Conservation (phyloP, 176 grass and related monocot genomes). For the Musa acuminata region DNA sequence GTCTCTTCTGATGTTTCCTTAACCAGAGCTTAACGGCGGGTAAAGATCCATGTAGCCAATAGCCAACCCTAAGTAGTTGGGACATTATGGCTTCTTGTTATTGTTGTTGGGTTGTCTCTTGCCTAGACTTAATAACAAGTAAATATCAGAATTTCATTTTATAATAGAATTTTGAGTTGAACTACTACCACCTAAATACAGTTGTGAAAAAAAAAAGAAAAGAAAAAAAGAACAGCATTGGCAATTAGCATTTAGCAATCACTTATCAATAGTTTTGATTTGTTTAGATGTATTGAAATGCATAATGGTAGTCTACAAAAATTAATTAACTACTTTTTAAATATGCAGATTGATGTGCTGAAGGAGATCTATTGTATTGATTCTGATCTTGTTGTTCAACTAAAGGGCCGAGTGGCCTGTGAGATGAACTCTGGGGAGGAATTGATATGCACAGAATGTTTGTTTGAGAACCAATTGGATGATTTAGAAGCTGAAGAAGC, state of each 20-base stretch:
- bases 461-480: constrained; percentile 96
- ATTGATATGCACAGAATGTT: constrained; percentile 80
- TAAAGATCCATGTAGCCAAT: too few relatives aligned
- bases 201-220: not conserved
- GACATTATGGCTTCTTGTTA: too few relatives aligned
- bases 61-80: too few relatives aligned
- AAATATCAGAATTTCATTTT: not conserved
- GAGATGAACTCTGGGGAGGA: constrained; percentile 95
- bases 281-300: not conserved
- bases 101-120: too few relatives aligned
- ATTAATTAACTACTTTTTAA: not conserved
- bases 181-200: not conserved
- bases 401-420: constrained; percentile 91
- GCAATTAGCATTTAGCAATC: not conserved
- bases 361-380: constrained; percentile 82
- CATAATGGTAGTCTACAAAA: not conserved
- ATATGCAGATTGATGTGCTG: constrained; percentile 77
- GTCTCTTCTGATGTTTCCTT: too few relatives aligned
- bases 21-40: too few relatives aligned
- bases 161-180: not conserved
- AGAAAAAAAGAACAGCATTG: not conserved
- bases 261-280: not conserved
- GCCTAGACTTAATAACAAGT: not conserved
- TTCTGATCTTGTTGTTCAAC: constrained; percentile 91
- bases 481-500: constrained; percentile 90